Conservation (phyloP, 2,329 filamentous ascomycete species). For the Aspergillus costaricaensis region DNA sequence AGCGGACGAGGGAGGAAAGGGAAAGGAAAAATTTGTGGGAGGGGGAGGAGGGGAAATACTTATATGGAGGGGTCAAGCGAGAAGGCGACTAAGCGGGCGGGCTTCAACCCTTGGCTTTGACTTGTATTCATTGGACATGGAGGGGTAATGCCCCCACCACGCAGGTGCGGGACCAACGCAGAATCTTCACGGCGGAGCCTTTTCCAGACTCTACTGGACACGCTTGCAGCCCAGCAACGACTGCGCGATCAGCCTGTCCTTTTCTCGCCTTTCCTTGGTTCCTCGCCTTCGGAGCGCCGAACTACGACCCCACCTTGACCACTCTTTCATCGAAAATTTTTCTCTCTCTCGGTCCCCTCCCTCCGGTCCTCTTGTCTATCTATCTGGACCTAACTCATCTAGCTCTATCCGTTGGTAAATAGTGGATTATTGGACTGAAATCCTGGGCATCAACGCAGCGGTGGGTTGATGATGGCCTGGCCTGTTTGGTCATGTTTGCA, state of each 20-base stretch:
- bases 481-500: slow-evolving; percentile 25
- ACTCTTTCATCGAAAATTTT: slow-evolving; percentile 20
- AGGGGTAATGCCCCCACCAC: slow-evolving; percentile 31
- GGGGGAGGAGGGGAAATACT: slow-evolving; percentile 47
- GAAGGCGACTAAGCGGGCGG: slow-evolving; percentile 39
- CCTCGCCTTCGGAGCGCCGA: slow-evolving; percentile 19
- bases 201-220: slow-evolving; percentile 11
- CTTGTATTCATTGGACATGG: slow-evolving; percentile 31
- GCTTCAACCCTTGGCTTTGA: slow-evolving; percentile 36
- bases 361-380: slow-evolving; percentile 17
- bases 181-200: slow-evolving; percentile 37
- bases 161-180: slow-evolving; percentile 29
- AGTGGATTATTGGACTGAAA: slow-evolving; percentile 24
- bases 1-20: slow-evolving; percentile 44
- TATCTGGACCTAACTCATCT: slow-evolving; percentile 10
- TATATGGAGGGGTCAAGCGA: slow-evolving; percentile 51
- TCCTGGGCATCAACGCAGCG: slow-evolving; percentile 44
- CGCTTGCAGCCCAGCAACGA: slow-evolving; percentile 13
- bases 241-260: slow-evolving; percentile 3
- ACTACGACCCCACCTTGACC: slow-evolving; percentile 24
- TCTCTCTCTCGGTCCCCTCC: slow-evolving; percentile 18
- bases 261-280: slow-evolving; percentile 31
- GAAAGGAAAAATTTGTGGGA: slow-evolving; percentile 44
- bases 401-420: slow-evolving; percentile 11
- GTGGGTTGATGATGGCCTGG: slow-evolving; percentile 19